phyloP scores from a whole-genome alignment of 768 basidiomycete genomes.

The Tephrocybe rancida region DNA sequence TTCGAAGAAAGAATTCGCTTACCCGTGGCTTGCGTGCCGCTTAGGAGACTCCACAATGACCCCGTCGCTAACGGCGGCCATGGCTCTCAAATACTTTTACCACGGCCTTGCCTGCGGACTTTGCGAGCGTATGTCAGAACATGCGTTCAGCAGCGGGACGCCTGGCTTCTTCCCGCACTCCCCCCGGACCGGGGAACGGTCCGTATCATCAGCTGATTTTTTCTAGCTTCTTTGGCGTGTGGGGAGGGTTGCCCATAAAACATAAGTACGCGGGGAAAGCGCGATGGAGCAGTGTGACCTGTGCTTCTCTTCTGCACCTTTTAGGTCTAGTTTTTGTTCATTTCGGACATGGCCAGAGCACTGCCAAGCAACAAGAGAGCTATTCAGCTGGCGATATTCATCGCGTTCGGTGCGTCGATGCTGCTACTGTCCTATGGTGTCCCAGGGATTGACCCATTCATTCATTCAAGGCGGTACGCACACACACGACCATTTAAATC shows the following conservation, averaged over 20 bases:
- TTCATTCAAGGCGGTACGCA: conserved; percentile 18
- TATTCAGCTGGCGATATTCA: conserved; percentile 66
- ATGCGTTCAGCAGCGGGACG: conserved; percentile 1
- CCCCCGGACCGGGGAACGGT: conserved; percentile 21
- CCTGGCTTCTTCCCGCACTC: neutral
- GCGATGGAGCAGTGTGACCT: conserved; percentile 8
- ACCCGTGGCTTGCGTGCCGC: neutral
- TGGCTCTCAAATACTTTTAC: neutral
- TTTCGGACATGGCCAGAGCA: conserved; percentile 34
- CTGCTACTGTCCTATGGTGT: neutral
- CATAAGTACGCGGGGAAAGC: neutral
- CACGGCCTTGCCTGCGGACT: neutral
- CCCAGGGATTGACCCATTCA: neutral
- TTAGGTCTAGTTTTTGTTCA: conserved; percentile 5
- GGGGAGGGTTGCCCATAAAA: conserved; percentile 16
- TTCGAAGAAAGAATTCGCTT: neutral
- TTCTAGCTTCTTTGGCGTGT: conserved; percentile 8
- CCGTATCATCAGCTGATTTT: conserved; percentile 23
- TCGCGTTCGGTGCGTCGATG: conserved; percentile 65
- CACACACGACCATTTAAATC: neutral
- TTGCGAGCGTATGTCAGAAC: neutral
- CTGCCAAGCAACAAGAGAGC: conserved; percentile 66
- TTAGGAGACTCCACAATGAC: neutral
- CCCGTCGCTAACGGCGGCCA: neutral
- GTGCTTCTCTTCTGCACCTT: conserved; percentile 23